phyloP scores from a whole-genome alignment of 2,329 filamentous ascomycete genomes.

The Alternaria ventricosa region DNA sequence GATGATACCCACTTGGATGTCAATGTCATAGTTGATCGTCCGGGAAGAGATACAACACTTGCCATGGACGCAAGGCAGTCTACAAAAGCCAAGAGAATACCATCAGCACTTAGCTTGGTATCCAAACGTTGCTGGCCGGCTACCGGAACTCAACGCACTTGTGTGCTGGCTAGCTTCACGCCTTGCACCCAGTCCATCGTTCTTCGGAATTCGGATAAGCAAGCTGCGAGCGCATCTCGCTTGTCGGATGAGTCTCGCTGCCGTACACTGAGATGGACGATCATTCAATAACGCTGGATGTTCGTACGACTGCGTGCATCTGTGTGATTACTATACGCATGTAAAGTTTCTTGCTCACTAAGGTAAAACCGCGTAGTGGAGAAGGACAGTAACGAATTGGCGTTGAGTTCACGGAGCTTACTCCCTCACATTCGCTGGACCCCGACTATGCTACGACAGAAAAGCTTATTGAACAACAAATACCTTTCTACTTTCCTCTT shows the following conservation, averaged over 20 bases:
- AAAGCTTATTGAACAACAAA: too few species aligned
- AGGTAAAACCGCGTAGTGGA: too few species aligned
- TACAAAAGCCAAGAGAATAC: background rate
- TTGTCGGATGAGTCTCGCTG: background rate
- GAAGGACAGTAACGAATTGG: too few species aligned
- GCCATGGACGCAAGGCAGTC: background rate
- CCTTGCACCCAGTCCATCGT: background rate
- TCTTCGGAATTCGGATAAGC: background rate
- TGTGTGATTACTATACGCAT: background rate
- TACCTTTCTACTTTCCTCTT: too few species aligned
- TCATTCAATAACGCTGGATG: background rate
- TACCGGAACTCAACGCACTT: background rate
- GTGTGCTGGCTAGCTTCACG: background rate
- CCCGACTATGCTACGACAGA: too few species aligned
- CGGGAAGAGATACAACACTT: background rate
- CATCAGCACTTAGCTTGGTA: background rate
- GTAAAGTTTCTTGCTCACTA: too few species aligned
- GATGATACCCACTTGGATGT: fast-evolving
- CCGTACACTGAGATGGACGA: background rate
- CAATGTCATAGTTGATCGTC: fast-evolving
- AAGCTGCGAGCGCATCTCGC: background rate
- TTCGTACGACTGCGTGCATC: background rate
- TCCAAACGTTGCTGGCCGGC: background rate
- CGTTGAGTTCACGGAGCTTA: too few species aligned
- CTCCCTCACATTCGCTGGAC: too few species aligned